Base-by-base conservation (phyloP, 2,329 filamentous ascomycete genomes). In the Chrysoporthe deuterocubensis region DNA sequence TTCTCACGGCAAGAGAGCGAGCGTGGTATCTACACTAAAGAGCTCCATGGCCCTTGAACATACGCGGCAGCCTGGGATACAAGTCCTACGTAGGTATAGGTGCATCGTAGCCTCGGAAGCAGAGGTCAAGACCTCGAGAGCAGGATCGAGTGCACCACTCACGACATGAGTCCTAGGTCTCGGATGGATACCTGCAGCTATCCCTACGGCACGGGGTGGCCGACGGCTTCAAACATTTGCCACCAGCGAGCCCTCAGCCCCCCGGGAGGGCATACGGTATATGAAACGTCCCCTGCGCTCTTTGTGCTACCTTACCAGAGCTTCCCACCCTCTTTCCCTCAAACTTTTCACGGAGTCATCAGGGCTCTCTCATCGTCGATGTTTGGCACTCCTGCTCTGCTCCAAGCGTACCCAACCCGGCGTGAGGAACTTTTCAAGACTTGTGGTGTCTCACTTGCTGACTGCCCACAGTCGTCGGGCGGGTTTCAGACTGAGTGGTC, bases 401-500 rank as follows among this genome's bases (percentile, higher is more conserved):
- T 9, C 44, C 2, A 46, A 14, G 44, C 18, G 44, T 9, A 46
- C 37, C 37, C 37, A 40, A 9, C 37, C 37, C 37, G 4, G 37
- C 37, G 37, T 40, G 37, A 9, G 9, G 37, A 40, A 1, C 37
- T 9, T 40, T 40, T 9, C 37, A 40, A 40, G 37, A 9, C 37
- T 40, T 40, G 37, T 40, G 37, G 9, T 5, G 9, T 40, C 37
- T 40, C 37, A 1, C 37, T 9, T 9, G 37, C 37, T 40, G 37
- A 40, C 37, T 26, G 37, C 32, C 18, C 58, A 44, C 26, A 44
- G 26, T 26, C 42, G 42, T 42, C 40, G 58, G 58, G 42, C 58
- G 58, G 46, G 58, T 60, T 60, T 60, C 58, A 60, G 40, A 60
- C 40, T 16, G 14, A 21, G 13, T 60, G 44, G 3, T 16, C 18